These are phyloP conservation scores for Xylariaceae sp. DNA, from an alignment of 2,329 filamentous ascomycete genomes.

Conservation along the genomic window DNA sequence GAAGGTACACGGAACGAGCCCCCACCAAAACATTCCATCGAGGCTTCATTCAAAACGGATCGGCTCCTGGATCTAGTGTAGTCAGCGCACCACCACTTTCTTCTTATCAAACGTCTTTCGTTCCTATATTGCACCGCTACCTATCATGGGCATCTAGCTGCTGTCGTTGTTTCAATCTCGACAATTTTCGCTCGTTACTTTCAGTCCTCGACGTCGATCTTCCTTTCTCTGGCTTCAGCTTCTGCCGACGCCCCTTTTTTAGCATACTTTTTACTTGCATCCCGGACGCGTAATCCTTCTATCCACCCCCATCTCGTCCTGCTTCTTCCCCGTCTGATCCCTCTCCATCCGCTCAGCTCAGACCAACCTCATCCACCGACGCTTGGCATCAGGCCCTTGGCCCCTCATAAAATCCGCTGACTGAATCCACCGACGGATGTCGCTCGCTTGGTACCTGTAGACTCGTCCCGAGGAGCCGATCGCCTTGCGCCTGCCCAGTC, in stretches of 20 bases:
- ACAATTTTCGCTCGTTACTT: slow-evolving; percentile 16
- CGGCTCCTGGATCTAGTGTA: neutral
- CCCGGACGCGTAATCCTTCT: slow-evolving; percentile 17
- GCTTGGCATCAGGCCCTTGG: neutral
- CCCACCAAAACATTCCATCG: neutral
- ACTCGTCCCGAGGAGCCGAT: neutral
- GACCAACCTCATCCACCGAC: neutral
- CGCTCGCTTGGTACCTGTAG: slow-evolving; percentile 4
- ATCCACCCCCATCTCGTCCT: neutral
- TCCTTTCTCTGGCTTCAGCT: slow-evolving; percentile 16
- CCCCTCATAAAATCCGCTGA: neutral
- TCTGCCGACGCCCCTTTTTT: slow-evolving; percentile 9
- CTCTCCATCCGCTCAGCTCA: neutral
- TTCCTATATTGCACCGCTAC: slow-evolving; percentile 5
- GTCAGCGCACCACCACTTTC: neutral
- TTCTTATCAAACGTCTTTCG: slow-evolving; percentile 10
- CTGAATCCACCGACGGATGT: slow-evolving; percentile 5
- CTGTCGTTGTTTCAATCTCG: slow-evolving; percentile 5
- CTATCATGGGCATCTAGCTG: slow-evolving; percentile 5
- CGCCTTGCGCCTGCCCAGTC: neutral
- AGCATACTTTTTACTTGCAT: slow-evolving; percentile 14
- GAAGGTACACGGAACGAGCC: neutral
- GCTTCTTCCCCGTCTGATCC: too few relatives aligned
- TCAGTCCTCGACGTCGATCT: slow-evolving; percentile 1
- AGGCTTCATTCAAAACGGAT: slow-evolving; percentile 1